A percentile compares a stretch with the other conserved stretches of the same genome.
These are phyloP conservation scores for Ascochyta clinopodiicola DNA, from an alignment of 2,329 filamentous ascomycete genomes.

Conservation along the genomic window DNA sequence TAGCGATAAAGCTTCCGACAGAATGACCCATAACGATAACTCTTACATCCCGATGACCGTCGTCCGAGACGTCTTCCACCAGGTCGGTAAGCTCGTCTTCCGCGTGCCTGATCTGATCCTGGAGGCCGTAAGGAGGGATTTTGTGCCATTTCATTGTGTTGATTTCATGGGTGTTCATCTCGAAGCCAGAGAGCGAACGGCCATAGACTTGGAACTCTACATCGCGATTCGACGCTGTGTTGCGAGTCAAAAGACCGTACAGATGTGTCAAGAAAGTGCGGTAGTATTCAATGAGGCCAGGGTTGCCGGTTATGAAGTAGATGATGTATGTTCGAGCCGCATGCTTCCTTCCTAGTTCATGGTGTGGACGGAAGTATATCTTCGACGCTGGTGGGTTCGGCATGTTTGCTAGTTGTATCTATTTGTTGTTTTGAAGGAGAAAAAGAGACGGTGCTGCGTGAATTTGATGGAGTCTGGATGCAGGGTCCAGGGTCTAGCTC, in stretches of 20 bases:
- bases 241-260: slow-evolving; percentile 58
- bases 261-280: slow-evolving; percentile 68
- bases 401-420: slow-evolving; percentile 3
- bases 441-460: slow-evolving; percentile 5
- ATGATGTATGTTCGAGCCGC: slow-evolving; percentile 57
- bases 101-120: slow-evolving; percentile 59
- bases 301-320: slow-evolving; percentile 79
- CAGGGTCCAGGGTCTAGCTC: slow-evolving; percentile 11
- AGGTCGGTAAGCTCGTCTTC: slow-evolving; percentile 52
- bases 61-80: slow-evolving; percentile 37
- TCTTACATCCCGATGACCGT: slow-evolving; percentile 36
- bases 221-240: slow-evolving; percentile 23
- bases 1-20: slow-evolving; percentile 54
- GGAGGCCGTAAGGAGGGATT: slow-evolving; percentile 50
- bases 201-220: slow-evolving; percentile 49
- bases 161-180: slow-evolving; percentile 36
- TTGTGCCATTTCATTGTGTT: slow-evolving; percentile 31
- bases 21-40: slow-evolving; percentile 55
- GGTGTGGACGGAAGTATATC: slow-evolving; percentile 34
- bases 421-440: slow-evolving; percentile 2
- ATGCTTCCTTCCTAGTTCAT: slow-evolving; percentile 27
- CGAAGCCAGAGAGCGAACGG: slow-evolving; percentile 53
- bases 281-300: slow-evolving; percentile 78
- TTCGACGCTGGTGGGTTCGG: slow-evolving; percentile 24
- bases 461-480: slow-evolving; percentile 19